Evolutionary conservation across 148 eudicot genomes (phyloP), one percentile per base, ranked within the genome.

Genomic region (Persicaria tinctoria): DNA sequence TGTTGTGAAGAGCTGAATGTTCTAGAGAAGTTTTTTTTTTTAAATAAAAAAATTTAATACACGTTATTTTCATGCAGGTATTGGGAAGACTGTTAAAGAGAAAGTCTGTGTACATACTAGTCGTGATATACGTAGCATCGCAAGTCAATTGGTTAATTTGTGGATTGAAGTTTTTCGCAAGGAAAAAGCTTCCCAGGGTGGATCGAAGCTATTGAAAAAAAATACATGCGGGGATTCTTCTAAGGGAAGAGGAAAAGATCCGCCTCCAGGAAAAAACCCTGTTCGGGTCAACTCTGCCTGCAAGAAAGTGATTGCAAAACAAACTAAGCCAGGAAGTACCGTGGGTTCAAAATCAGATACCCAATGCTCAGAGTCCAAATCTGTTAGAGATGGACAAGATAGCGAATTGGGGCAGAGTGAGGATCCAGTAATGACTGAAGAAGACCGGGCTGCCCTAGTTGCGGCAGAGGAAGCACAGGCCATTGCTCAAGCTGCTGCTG

Each of bases 41-140:
- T 32, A 32, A 32, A 32, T 1, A 32, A 32, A 32, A 32, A 32
- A 23, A 64, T 64, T 64, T 66, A 66, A 46, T 66, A 47, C 41
- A 38, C 44, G 11, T 48, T 0, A 16, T 47, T 74, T 51, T 79
- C 66, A 46, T 87, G 75, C 68, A 96, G 99, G 99, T 72, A 84
- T 96, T 68, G 99, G 99, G 18, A 96, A 88, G 82, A 96, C 99
- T 73, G 92, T 96, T 17, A 96, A 92, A 87, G 97, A 96, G 78
- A 96, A 90, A 80, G 97, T 96, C 8, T 96, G 99, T 82, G 97
- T 96, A 48, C 99, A 96, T 74, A 96, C 97, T 51, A 96, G 99
- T 78, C 99, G 99, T 78, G 99, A 96, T 83, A 96, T 96, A 77
- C 99, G 99, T 55, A 86, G 95, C 74, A 88, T 96, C 72, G 99